Evolutionary conservation across 345 rosid species (phyloP).

Genomic region (Aquilaria malaccensis): DNA sequence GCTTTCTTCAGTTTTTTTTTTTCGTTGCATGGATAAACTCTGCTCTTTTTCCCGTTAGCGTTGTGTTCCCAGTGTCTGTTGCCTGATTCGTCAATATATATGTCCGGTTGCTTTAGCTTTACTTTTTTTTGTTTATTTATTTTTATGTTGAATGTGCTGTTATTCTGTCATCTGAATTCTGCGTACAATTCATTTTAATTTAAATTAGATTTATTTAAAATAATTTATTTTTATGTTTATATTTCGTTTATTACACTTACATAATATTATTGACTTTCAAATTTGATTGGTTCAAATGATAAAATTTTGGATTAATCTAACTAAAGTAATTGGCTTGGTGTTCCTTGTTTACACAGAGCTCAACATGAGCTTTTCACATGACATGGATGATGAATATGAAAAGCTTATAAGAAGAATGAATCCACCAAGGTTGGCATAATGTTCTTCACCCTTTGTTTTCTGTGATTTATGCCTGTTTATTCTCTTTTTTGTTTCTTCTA

Average conservation of each 20-base stretch:
- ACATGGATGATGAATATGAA: constrained; percentile 80
- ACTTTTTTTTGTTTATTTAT: constrained; percentile 5
- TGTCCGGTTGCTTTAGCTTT: background rate
- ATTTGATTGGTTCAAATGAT: background rate
- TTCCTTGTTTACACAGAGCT: constrained; percentile 31
- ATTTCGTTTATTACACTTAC: constrained; percentile 1
- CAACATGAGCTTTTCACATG: constrained; percentile 61
- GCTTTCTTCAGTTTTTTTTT: background rate
- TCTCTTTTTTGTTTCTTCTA: background rate
- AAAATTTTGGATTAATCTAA: background rate
- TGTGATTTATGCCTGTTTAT: background rate
- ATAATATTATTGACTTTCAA: background rate
- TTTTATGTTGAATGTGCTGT: constrained; percentile 13
- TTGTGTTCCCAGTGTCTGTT: background rate
- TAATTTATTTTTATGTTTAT: too few relatives aligned
- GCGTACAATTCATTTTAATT: too few relatives aligned
- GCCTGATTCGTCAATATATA: background rate
- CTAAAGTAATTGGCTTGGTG: background rate
- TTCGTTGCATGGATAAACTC: background rate
- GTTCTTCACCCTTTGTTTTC: constrained; percentile 1
- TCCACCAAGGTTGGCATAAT: constrained; percentile 64
- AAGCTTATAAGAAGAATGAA: constrained; percentile 86
- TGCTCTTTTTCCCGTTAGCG: background rate
- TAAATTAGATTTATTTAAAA: too few relatives aligned
- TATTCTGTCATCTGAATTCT: background rate